phyloP scores from a whole-genome alignment of 1,284 basidiomycete species.

The Athelia sp. region DNA sequence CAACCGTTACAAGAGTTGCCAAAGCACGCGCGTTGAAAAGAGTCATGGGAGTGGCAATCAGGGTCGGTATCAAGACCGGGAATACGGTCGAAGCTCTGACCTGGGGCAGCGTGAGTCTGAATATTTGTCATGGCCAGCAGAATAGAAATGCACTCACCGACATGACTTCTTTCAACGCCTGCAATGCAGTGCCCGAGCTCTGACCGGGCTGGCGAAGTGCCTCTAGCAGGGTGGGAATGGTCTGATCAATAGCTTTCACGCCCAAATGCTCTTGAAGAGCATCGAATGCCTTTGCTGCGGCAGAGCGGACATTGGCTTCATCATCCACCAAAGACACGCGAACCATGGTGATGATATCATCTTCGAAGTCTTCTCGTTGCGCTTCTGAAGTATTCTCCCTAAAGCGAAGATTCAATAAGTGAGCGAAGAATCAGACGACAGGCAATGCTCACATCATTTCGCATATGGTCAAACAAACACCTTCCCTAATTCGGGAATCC shows the following conservation, averaged over 20 bases:
- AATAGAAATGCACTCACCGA: constrained; percentile 48
- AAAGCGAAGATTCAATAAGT: constrained; percentile 3
- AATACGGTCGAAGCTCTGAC: constrained; percentile 92
- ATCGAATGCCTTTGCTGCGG: constrained; percentile 94
- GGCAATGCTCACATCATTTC: constrained; percentile 73
- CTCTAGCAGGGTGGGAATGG: constrained; percentile 91
- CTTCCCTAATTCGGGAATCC: constrained; percentile 77
- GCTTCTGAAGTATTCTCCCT: constrained; percentile 83
- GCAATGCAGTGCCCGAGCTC: constrained; percentile 90
- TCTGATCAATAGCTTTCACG: constrained; percentile 91
- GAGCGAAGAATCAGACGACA: neutral
- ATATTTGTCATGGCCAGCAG: neutral
- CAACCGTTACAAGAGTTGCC: constrained; percentile 88
- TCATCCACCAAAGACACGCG: constrained; percentile 87
- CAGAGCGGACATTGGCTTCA: constrained; percentile 81
- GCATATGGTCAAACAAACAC: constrained; percentile 84
- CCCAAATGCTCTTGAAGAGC: constrained; percentile 89
- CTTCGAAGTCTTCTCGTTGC: constrained; percentile 89
- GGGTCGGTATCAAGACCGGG: constrained; percentile 95
- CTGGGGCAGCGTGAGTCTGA: constrained; percentile 28
- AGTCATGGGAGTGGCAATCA: constrained; percentile 88
- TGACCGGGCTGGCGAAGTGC: constrained; percentile 90
- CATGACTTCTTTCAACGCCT: constrained; percentile 94
- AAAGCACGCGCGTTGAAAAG: constrained; percentile 95
- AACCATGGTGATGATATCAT: constrained; percentile 84